Conservation (phyloP, 495 filamentous ascomycete genomes). For the Usnea hakonensis region DNA sequence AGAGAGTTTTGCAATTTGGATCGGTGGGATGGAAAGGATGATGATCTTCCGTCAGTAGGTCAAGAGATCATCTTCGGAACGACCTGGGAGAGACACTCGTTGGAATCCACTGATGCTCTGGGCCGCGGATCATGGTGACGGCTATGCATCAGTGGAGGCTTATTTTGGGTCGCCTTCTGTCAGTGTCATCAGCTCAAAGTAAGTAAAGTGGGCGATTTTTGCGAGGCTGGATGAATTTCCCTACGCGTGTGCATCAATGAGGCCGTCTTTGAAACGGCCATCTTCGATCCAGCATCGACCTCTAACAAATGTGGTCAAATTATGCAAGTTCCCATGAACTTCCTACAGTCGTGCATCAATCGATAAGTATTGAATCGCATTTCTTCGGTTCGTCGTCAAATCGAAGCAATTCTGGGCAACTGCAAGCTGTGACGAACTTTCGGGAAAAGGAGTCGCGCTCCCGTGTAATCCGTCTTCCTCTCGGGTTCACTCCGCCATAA, state of each 20-base stretch:
- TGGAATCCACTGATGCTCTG: not conserved
- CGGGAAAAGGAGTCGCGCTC: not conserved
- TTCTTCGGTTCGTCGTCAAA: not conserved
- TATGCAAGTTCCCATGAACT: not conserved
- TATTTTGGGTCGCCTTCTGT: not conserved
- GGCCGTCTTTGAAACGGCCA: not conserved
- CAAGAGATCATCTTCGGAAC: not conserved
- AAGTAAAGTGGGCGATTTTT: not conserved
- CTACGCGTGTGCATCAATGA: not conserved
- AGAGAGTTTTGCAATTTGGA: not conserved
- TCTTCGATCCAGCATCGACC: not conserved
- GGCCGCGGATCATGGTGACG: not conserved
- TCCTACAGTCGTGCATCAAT: not conserved
- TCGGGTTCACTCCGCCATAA: not conserved
- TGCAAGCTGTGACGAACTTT: not conserved
- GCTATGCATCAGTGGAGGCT: not conserved
- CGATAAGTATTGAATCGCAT: not conserved
- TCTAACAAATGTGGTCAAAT: not conserved
- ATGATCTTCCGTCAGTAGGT: not conserved
- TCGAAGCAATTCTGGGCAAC: not conserved
- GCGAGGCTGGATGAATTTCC: not conserved
- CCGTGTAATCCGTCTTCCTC: not conserved
- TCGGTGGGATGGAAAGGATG: not conserved
- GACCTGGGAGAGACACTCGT: not conserved
- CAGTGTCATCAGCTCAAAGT: not conserved